Conservation (phyloP, 768 basidiomycete species). For the Pleurotus tuoliensis region DNA sequence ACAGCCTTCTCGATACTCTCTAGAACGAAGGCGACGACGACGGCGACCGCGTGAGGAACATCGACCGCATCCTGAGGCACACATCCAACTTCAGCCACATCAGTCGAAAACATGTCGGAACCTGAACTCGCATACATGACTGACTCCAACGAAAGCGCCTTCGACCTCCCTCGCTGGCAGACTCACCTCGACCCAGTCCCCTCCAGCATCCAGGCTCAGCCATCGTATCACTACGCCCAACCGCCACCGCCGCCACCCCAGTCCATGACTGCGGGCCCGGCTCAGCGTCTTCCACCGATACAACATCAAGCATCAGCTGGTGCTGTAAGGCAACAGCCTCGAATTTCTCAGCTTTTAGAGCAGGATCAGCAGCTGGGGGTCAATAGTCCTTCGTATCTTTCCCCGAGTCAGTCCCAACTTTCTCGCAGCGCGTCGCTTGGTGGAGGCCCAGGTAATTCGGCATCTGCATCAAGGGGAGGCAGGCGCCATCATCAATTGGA, state of each 20-base stretch:
- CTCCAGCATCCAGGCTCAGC: conserved; percentile 36
- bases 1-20: not conserved
- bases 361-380: conserved; percentile 49
- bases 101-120: conserved; percentile 57
- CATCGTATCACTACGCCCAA: conserved; percentile 51
- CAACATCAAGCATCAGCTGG: conserved; percentile 43
- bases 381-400: conserved; percentile 44
- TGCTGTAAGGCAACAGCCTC: conserved; percentile 43
- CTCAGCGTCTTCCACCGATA: conserved; percentile 45
- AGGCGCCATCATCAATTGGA: conserved; percentile 69
- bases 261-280: conserved; percentile 32
- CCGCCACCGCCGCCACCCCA: conserved; percentile 52
- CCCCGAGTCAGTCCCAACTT: conserved; percentile 50
- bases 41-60: not conserved
- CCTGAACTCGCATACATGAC: conserved; percentile 72
- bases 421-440: conserved; percentile 68
- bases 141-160: conserved; percentile 70
- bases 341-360: conserved; percentile 64
- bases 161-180: conserved; percentile 76
- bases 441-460: conserved; percentile 32
- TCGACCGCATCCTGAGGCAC: conserved; percentile 10
- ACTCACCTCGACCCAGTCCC: conserved; percentile 57
- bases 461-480: conserved; percentile 37
- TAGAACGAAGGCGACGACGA: not conserved
- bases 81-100: conserved; percentile 16